These are phyloP conservation scores for Amborella trichopoda DNA, from an alignment of 164 flowering plant genomes.

Conservation along the genomic window DNA sequence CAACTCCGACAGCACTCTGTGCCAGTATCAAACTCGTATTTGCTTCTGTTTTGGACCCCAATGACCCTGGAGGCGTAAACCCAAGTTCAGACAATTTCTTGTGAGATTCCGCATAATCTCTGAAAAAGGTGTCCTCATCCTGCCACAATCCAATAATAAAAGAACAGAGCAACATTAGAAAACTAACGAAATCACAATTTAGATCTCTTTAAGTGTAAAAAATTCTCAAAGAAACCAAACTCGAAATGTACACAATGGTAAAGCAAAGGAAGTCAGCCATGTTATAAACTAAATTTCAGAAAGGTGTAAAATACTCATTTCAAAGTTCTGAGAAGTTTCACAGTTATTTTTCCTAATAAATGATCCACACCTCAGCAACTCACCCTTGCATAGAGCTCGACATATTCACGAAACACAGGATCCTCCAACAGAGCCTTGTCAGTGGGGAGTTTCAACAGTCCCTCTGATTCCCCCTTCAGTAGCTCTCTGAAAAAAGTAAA, in stretches of 20 bases:
- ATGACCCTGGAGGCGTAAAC: conserved; percentile 26
- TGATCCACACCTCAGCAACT: background rate
- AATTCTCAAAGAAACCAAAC: too few species aligned
- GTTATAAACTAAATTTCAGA: too few species aligned
- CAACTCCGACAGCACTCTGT: conserved; percentile 63
- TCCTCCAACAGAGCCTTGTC: conserved; percentile 59
- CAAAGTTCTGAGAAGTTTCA: too few species aligned
- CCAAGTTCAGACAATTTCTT: conserved; percentile 94
- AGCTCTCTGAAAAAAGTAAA: conserved; percentile 52
- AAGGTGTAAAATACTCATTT: too few species aligned
- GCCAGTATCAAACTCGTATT: conserved; percentile 24
- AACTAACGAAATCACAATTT: background rate
- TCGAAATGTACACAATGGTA: too few species aligned
- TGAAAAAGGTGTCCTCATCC: conserved; percentile 80
- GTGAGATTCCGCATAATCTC: conserved; percentile 78
- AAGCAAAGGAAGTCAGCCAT: too few species aligned
- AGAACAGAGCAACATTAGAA: background rate
- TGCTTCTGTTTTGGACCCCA: conserved; percentile 7
- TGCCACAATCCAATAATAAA: conserved; percentile 8
- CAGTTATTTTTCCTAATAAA: too few species aligned
- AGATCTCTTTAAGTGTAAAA: too few species aligned
- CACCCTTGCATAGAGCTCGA: conserved; percentile 76
- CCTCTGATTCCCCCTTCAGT: conserved; percentile 40
- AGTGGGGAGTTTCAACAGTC: conserved; percentile 60
- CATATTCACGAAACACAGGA: conserved; percentile 48